These are phyloP conservation scores for Paulownia fortunei DNA, from an alignment of 257 asterid genomes.

Conservation along the genomic window DNA sequence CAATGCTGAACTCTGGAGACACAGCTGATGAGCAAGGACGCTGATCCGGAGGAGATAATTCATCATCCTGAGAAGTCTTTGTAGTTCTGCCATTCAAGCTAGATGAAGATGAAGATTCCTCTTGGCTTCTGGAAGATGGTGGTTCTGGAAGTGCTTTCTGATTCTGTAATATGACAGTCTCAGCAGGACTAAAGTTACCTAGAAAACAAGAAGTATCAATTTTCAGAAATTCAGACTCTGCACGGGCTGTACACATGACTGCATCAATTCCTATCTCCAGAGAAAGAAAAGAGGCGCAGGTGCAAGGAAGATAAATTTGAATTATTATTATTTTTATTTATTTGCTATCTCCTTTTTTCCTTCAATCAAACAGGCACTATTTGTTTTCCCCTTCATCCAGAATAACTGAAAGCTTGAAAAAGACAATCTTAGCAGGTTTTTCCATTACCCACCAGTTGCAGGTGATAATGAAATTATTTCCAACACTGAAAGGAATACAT, in stretches of 20 bases:
- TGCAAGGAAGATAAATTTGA: background rate
- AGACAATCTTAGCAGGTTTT: background rate
- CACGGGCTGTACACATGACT: background rate
- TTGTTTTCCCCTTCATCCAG: background rate
- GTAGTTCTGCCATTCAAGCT: constrained; percentile 71
- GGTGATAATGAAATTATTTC: background rate
- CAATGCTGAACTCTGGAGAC: constrained; percentile 69
- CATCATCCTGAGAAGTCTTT: constrained; percentile 78
- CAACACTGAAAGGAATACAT: background rate
- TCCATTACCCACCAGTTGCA: background rate
- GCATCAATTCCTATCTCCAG: background rate
- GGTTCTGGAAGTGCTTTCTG: constrained; percentile 84
- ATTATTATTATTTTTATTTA: background rate
- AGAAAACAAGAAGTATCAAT: constrained; percentile 21
- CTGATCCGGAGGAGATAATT: constrained; percentile 66
- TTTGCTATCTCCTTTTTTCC: background rate
- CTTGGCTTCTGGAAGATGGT: constrained; percentile 83
- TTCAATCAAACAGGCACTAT: background rate
- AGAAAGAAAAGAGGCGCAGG: background rate
- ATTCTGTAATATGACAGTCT: constrained; percentile 55
- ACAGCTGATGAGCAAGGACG: constrained; percentile 60
- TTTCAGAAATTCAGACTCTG: background rate
- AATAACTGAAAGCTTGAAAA: constrained; percentile 2
- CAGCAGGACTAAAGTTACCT: constrained; percentile 80
- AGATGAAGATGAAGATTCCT: constrained; percentile 86